Evolutionary conservation across 2,329 filamentous ascomycete genomes (phyloP).

Genomic region (Trichophyton equinum): DNA sequence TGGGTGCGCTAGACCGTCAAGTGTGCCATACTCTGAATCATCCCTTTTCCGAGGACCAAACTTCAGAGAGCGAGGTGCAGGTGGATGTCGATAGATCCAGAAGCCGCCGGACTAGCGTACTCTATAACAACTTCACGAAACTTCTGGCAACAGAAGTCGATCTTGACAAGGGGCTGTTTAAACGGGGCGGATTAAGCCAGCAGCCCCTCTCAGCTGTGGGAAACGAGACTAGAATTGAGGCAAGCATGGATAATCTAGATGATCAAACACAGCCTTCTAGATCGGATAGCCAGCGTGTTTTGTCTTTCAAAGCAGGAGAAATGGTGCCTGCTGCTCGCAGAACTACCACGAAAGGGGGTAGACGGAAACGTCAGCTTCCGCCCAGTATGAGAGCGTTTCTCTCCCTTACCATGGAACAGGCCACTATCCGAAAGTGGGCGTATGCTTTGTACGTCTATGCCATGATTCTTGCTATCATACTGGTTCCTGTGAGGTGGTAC

Average conservation of each 20-base stretch:
- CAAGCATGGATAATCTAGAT: neutral
- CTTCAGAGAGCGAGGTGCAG: slow-evolving; percentile 28
- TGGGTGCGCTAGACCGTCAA: slow-evolving; percentile 33
- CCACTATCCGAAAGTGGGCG: slow-evolving; percentile 62
- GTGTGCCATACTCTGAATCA: slow-evolving; percentile 40
- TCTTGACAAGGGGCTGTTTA: neutral
- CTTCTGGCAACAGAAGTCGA: neutral
- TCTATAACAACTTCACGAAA: neutral
- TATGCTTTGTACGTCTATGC: slow-evolving; percentile 72
- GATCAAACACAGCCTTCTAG: neutral
- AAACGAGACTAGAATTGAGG: neutral
- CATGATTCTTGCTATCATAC: slow-evolving; percentile 51
- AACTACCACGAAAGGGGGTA: slow-evolving; percentile 46
- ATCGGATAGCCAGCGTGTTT: slow-evolving; percentile 31
- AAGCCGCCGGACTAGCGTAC: neutral
- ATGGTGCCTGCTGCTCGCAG: slow-evolving; percentile 16
- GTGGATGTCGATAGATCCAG: slow-evolving; percentile 11
- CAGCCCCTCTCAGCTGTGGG: neutral
- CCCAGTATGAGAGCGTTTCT: slow-evolving; percentile 60
- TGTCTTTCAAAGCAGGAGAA: slow-evolving; percentile 29
- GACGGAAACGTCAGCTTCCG: slow-evolving; percentile 53
- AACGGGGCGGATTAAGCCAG: neutral
- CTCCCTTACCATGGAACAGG: slow-evolving; percentile 67
- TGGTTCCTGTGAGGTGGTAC: slow-evolving; percentile 59
- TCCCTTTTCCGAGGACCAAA: slow-evolving; percentile 23